Base-by-base conservation (phyloP, 73 alveolate species). In the Blepharisma japonicum region DNA sequence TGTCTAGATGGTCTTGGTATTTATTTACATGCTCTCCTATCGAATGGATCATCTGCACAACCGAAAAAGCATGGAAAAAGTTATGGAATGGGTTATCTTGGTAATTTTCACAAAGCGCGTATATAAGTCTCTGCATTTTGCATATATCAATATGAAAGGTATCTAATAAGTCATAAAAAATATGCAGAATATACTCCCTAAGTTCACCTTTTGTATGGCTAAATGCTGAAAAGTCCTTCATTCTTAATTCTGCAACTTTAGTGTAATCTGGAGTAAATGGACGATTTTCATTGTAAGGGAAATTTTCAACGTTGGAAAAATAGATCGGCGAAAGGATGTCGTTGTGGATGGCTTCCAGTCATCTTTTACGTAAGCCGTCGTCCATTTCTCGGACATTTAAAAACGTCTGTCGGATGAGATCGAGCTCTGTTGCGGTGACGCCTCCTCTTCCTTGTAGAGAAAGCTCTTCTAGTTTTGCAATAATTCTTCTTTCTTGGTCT, bases 81-180 rank as follows among this genome's bases (percentile, higher is more conserved):
- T 45, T 70, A 25, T 70, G 80, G 46, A 70, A 70, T 14, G 80
- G 80, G 66, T 70, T 70, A 45, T 70, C 80, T 70, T 70, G 80
- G 5, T 70, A 70, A 25, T 61, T 61, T 61, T 61, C 74, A 25
- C 74, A 18, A 2, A 61, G n/a, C 3, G 74, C 74, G n/a, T 14
- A 9, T 8, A 61, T 61, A 61, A 61, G 23, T 18, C 74, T 14
- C 74, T 61, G 74, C 74, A 61, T 61, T 61, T 61, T 61, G 18
- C 14, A n/a, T 61, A 61, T 2, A 48, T 61, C 74, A 14, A 61
- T 18, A 18, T 14, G 14, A 25, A 61, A 61, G 18, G 11, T 14
- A 61, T 25, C 11, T 39, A 61, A 2, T 8, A 14, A 9, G 2
- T 14, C 49, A n/a, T 39, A 61, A 61, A 61, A 61, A 9, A 61